Percentiles rank a stretch among this genome's conserved stretches.
Conservation (phyloP, 169 alveolate genomes). For the Eimeria brunetti region DNA sequence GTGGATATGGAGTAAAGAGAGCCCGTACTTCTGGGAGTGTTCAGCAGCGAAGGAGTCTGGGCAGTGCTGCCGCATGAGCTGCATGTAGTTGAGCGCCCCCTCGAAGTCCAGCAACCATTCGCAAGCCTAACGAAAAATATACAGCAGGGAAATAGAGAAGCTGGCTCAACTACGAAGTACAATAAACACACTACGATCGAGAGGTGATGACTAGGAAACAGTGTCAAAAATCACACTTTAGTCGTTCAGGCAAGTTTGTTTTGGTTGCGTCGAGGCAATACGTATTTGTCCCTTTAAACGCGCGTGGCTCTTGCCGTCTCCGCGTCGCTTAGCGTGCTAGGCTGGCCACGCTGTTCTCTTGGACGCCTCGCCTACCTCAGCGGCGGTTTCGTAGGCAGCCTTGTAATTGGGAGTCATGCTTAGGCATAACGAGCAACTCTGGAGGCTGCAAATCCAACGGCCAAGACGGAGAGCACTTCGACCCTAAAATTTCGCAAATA, state of each 20-base stretch:
- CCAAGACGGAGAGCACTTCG: slow-evolving; percentile 78
- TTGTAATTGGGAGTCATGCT: slow-evolving; percentile 69
- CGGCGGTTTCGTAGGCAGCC: slow-evolving; percentile 79
- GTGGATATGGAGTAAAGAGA: not conserved
- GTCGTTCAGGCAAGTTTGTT: not conserved
- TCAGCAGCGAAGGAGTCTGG: slow-evolving; percentile 58
- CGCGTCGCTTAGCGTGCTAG: slow-evolving; percentile 2
- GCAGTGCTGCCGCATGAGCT: slow-evolving; percentile 76
- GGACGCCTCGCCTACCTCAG: slow-evolving; percentile 38
- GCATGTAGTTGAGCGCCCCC: slow-evolving; percentile 64
- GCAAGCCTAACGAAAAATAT: slow-evolving; percentile 56
- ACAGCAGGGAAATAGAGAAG: not conserved
- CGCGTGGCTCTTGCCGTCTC: not conserved
- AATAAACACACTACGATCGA: not conserved
- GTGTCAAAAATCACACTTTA: not conserved
- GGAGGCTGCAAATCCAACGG: slow-evolving; percentile 70
- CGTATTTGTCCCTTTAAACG: not conserved
- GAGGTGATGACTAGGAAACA: not conserved
- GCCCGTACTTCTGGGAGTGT: slow-evolving; percentile 48
- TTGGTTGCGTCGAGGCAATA: not conserved
- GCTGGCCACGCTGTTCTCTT: not conserved
- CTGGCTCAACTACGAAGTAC: not conserved
- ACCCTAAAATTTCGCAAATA: slow-evolving; percentile 41
- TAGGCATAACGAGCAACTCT: slow-evolving; percentile 54
- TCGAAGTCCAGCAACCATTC: slow-evolving; percentile 78